These are phyloP conservation scores for Alternaria brassicae DNA, from an alignment of 2,329 filamentous ascomycete species.

Conservation along the genomic window DNA sequence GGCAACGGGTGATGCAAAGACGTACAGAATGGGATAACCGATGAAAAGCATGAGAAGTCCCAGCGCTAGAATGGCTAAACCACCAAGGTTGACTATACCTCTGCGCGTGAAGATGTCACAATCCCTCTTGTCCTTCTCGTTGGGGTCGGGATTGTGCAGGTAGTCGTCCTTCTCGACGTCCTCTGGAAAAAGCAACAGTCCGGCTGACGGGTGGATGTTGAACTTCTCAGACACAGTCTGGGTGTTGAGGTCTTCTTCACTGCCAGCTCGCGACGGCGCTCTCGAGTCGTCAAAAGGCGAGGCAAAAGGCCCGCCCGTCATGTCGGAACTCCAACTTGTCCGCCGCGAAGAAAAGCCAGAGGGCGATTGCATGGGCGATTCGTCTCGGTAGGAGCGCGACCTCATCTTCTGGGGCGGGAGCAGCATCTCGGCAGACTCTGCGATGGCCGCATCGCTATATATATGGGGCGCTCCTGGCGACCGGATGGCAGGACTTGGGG, in stretches of 20 bases:
- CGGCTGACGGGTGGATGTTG: slow-evolving; percentile 72
- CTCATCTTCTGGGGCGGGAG: slow-evolving; percentile 59
- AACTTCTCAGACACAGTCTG: slow-evolving; percentile 78
- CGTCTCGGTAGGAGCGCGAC: slow-evolving; percentile 60
- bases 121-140: slow-evolving; percentile 66
- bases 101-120: slow-evolving; percentile 71
- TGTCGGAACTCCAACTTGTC: slow-evolving; percentile 71
- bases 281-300: slow-evolving; percentile 68
- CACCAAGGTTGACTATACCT: slow-evolving; percentile 70
- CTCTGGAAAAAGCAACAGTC: slow-evolving; percentile 71
- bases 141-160: slow-evolving; percentile 72
- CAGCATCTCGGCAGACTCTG: slow-evolving; percentile 59
- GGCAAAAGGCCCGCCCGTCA: slow-evolving; percentile 59
- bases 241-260: slow-evolving; percentile 72
- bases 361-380: slow-evolving; percentile 58
- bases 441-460: slow-evolving; percentile 45
- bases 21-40: slow-evolving; percentile 73
- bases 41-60: slow-evolving; percentile 72
- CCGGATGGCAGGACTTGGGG: slow-evolving; percentile 37
- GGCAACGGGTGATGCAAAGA: slow-evolving; percentile 15
- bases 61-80: slow-evolving; percentile 64
- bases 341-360: slow-evolving; percentile 65
- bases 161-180: slow-evolving; percentile 78
- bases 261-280: slow-evolving; percentile 66
- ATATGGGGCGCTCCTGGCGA: slow-evolving; percentile 39